Base-by-base conservation (phyloP, 306 rosid genomes). In the Nissolia schottii region DNA sequence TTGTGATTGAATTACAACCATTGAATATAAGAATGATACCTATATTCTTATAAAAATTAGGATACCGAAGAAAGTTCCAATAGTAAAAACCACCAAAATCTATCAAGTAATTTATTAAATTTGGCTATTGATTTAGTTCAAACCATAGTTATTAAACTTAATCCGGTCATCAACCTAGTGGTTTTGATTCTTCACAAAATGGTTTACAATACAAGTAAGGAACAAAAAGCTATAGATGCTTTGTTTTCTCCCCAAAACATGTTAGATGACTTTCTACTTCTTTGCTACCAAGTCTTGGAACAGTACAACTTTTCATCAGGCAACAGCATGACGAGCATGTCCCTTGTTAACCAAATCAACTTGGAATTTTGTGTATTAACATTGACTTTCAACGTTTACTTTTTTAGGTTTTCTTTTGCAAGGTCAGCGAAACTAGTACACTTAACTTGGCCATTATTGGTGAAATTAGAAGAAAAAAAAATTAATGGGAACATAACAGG, bases 261-360 rank as follows among this genome's bases (percentile, higher is more conserved):
- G 78, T 37, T 64, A 40, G 35, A 50, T 58, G 49, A 53, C 71
- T 56, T 51, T 56, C 35, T 31, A 35, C 54, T 46, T 56, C 46
- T 58, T 70, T 77, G 73, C 63, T 75, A 68, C 65, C 12, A 73
- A 68, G 41, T 77, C 71, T 57, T 13, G 19, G 23, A 77, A 74
- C 83, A 77, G 35, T 18, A 75, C 71, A 59, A 27, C 79, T 76
- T 46, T n/a, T 66, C 18, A 48, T 46, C 46, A 73, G 12, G 41
- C 48, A 61, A 60, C 49, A 20, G 75, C 67, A 56, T 70, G 75
- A 67, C 77, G 70, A 49, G 7, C 74, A 41, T 70, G 63, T 53
- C 74, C 57, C 60, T 59, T 45, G 37, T 79, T 62, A 54, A 49
- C 45, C 40, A 62, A 68, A 77, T 73, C 75, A 73, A 62, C 75